These are phyloP conservation scores for Leucoagaricus sp. DNA, from an alignment of 1,284 basidiomycete species.

Conservation along the genomic window DNA sequence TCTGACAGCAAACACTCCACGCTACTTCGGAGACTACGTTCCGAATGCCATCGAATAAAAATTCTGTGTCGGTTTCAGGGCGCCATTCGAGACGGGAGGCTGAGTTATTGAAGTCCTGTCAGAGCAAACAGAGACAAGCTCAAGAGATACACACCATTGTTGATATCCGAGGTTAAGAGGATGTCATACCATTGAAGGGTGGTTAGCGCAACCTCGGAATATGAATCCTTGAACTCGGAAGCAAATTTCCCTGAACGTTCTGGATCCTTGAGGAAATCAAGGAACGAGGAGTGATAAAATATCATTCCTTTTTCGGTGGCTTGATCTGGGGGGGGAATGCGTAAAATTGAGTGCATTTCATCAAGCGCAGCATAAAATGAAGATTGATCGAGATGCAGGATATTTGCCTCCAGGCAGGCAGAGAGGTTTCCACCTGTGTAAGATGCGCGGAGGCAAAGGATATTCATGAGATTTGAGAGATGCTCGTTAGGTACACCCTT, in stretches of 20 bases:
- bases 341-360: slow-evolving; percentile 5
- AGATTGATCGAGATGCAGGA: background rate
- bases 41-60: background rate
- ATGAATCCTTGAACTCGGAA: background rate
- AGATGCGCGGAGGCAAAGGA: background rate
- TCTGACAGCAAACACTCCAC: background rate
- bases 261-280: slow-evolving; percentile 5
- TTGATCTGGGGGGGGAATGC: background rate
- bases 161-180: background rate
- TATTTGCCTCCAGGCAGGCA: background rate
- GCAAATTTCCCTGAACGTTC: background rate
- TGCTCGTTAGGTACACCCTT: background rate
- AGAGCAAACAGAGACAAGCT: no score
- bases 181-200: background rate
- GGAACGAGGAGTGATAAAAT: slow-evolving; percentile 11
- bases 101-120: no score
- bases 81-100: background rate
- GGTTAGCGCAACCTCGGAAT: background rate
- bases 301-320: background rate
- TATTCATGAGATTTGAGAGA: background rate
- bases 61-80: background rate
- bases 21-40: background rate
- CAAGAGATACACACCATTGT: no score
- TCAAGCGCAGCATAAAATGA: background rate
- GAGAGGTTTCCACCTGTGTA: background rate